Base-by-base conservation (phyloP, 108 stramenopile species). In the Nannochloropsis salina region DNA sequence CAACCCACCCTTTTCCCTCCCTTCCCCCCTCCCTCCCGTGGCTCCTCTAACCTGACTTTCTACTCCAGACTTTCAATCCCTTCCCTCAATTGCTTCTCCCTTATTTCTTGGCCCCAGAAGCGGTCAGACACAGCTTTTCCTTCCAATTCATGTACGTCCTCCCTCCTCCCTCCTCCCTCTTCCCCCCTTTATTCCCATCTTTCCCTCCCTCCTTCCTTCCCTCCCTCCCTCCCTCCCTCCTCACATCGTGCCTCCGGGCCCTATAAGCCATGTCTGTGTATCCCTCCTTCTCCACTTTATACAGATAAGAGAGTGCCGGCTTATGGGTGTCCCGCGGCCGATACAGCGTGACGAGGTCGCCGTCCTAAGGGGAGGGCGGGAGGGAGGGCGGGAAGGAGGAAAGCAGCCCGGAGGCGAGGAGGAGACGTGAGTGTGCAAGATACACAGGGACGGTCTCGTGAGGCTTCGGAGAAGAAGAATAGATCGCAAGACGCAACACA, bases 201-300 rank as follows among this genome's bases (percentile, higher is more conserved):
- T n/a, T n/a, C 47, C 61, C 61, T 74, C 61, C 61, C 61, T 74
- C 61, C 61, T 5, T 74, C 61, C 12, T 12, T 9, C 47, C 47
- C 47, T 9, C 47, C 61, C 61, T 74, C 61, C 61, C 61, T 74
- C 61, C 61, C 61, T 74, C 61, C 61, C 61, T 74, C 4, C 61
- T 74, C 61, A 74, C 61, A 74, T 74, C 61, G n/a, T 74, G 61
- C 61, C 61, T 74, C 61, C 61, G 15, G 5, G 61, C 61, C 61
- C 61, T 20, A n/a, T 74, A 74, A 20, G 61, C 2, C 61, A 15
- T 74, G 61, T 74, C n/a, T n/a, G n/a, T n/a, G n/a, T n/a, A n/a
- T 74, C 61, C 61, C 47, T 51, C 47, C 12, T 12, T 12, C 47
- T 51, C 47, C 47, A 51, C 12, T 12, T 51, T 74, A 74, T 74